phyloP scores from a whole-genome alignment of 1,139 yeast species.

The Pichia norvegensis region DNA sequence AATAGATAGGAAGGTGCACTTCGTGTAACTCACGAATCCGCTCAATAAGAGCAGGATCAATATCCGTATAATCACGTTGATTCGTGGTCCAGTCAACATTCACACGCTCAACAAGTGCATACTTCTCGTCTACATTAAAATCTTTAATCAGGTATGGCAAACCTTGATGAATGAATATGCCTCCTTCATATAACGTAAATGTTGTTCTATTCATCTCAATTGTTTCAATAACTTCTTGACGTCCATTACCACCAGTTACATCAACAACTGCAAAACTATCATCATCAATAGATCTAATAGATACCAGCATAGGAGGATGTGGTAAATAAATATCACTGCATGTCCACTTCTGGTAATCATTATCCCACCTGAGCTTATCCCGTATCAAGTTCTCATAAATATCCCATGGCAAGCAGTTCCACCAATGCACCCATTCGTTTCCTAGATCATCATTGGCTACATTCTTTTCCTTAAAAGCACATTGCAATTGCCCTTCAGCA shows the following conservation, averaged over 20 bases:
- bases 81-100: conserved; percentile 90
- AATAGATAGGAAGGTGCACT: conserved; percentile 61
- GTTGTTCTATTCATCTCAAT: conserved; percentile 86
- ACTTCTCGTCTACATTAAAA: conserved; percentile 64
- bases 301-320: conserved; percentile 67
- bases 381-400: conserved; percentile 30
- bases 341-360: conserved; percentile 40
- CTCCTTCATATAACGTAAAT: conserved; percentile 92
- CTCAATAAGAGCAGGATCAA: conserved; percentile 77
- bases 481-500: conserved; percentile 77
- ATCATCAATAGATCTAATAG: conserved; percentile 78
- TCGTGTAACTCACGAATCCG: conserved; percentile 45
- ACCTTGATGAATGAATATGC: conserved; percentile 91
- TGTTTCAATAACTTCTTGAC: conserved; percentile 76
- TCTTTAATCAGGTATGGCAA: conserved; percentile 78
- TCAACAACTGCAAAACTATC: conserved; percentile 82
- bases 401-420: conserved; percentile 20
- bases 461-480: conserved; percentile 87
- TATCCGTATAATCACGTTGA: conserved; percentile 87
- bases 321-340: conserved; percentile 63
- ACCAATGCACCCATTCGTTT: conserved; percentile 15
- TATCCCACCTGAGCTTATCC: conserved; percentile 34
- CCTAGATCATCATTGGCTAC: conserved; percentile 29
- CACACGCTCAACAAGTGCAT: conserved; percentile 78
- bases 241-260: conserved; percentile 49